These are phyloP conservation scores for Rhynchosporium agropyri DNA, from an alignment of 2,329 filamentous ascomycete genomes.

Conservation along the genomic window DNA sequence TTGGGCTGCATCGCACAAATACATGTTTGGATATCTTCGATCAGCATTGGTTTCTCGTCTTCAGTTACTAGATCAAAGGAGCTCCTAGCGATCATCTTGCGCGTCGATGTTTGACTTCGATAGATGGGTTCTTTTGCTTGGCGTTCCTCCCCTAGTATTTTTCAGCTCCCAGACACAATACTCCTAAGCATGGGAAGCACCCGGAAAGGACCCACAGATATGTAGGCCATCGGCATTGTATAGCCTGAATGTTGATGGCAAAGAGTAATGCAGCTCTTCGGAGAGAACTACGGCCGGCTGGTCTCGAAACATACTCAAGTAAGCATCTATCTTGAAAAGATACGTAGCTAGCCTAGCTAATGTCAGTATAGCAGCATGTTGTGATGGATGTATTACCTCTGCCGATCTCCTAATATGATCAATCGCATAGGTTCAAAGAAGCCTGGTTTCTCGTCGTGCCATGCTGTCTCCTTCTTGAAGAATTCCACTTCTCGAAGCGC, in stretches of 20 bases:
- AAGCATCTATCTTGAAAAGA: constrained; percentile 47
- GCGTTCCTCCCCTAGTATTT: constrained; percentile 38
- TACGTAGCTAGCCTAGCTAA: constrained; percentile 41
- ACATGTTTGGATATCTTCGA: constrained; percentile 38
- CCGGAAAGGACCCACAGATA: constrained; percentile 32
- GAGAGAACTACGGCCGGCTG: constrained; percentile 42
- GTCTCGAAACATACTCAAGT: constrained; percentile 42
- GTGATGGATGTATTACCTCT: constrained; percentile 40
- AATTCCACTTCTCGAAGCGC: constrained; percentile 45
- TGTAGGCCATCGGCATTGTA: constrained; percentile 47
- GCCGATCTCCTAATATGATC: constrained; percentile 43
- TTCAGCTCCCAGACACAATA: not conserved
- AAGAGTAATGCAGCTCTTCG: constrained; percentile 45
- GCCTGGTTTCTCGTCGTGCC: constrained; percentile 45
- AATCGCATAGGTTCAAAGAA: constrained; percentile 46
- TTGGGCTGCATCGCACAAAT: constrained; percentile 33
- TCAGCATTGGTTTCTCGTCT: constrained; percentile 23
- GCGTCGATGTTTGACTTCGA: constrained; percentile 34
- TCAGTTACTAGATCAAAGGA: constrained; percentile 8
- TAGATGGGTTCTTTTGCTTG: constrained; percentile 42
- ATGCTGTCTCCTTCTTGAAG: constrained; percentile 44
- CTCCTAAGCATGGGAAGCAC: not conserved
- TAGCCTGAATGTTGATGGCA: constrained; percentile 43
- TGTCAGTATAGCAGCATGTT: not conserved
- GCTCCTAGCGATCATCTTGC: constrained; percentile 26